Evolutionary conservation across 31 red algal species (phyloP).

Genomic region (Odonthalia washingtoniensis): DNA sequence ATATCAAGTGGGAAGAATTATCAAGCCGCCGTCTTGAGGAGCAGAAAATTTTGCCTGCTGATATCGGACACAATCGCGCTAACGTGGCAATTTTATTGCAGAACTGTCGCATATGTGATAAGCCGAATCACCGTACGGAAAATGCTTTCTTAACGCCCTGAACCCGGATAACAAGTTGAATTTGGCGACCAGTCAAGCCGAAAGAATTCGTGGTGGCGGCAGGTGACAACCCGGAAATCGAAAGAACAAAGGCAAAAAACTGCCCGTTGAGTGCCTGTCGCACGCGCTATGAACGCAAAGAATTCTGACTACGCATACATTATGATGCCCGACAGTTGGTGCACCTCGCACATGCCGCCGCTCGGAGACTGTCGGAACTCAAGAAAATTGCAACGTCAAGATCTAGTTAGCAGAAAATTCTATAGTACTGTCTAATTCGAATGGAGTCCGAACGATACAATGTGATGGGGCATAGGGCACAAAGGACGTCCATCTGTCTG

Average conservation of each 20-base stretch:
- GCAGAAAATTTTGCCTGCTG: neutral
- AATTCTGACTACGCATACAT: neutral
- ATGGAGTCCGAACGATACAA: slow-evolving; percentile 18
- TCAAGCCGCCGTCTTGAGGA: slow-evolving; percentile 24
- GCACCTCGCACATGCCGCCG: slow-evolving; percentile 30
- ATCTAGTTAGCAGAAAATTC: slow-evolving; percentile 45
- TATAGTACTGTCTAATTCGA: slow-evolving; percentile 6
- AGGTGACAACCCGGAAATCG: neutral
- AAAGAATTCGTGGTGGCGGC: neutral
- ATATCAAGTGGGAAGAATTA: slow-evolving; percentile 26
- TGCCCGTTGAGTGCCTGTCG: neutral
- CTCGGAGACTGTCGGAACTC: neutral
- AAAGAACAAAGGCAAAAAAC: slow-evolving; percentile 36
- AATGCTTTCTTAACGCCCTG: slow-evolving; percentile 32
- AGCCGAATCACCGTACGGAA: slow-evolving; percentile 17
- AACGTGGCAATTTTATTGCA: neutral
- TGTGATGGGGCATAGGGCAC: slow-evolving; percentile 11
- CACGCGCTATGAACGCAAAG: neutral
- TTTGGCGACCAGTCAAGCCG: neutral
- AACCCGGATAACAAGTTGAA: slow-evolving; percentile 20
- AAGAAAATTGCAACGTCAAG: neutral
- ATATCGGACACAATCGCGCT: neutral
- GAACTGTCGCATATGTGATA: slow-evolving; percentile 10
- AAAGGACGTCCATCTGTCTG: slow-evolving; percentile 18
- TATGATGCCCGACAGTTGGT: slow-evolving; percentile 36